Conservation (phyloP, 176 grass and related monocot genomes). For the Olyra latifolia region DNA sequence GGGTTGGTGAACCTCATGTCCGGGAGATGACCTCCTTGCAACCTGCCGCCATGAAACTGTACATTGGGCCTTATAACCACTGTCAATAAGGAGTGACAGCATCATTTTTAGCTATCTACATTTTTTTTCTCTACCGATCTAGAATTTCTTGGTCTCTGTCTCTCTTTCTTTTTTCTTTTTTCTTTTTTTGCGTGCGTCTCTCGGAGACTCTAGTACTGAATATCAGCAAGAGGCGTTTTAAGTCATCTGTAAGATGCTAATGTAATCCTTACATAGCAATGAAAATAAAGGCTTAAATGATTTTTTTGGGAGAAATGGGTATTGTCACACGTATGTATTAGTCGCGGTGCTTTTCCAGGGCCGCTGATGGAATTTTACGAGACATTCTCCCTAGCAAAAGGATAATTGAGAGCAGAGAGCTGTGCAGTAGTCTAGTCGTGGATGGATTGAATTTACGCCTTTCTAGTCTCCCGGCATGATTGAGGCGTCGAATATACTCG, state of each 20-base stretch:
- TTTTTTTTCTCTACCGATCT: neutral
- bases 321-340: neutral
- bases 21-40: conserved; percentile 44
- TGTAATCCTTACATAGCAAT: neutral
- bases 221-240: neutral
- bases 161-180: neutral
- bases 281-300: neutral
- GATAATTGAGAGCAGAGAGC: neutral
- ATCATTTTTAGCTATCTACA: neutral
- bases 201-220: neutral
- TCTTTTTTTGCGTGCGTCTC: neutral
- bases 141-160: neutral
- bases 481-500: neutral
- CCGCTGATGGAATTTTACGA: too few species aligned
- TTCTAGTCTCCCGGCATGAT: too few species aligned
- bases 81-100: neutral
- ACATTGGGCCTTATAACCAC: conserved; percentile 4
- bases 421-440: neutral
- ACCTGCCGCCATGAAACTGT: conserved; percentile 16
- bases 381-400: neutral
- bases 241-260: neutral
- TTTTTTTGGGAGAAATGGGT: neutral
- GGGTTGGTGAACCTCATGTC: conserved; percentile 71
- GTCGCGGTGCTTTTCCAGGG: neutral
- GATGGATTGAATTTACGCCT: neutral